Base-by-base conservation (phyloP, 257 asterid genomes). In the Nyctanthes arbortristis region DNA sequence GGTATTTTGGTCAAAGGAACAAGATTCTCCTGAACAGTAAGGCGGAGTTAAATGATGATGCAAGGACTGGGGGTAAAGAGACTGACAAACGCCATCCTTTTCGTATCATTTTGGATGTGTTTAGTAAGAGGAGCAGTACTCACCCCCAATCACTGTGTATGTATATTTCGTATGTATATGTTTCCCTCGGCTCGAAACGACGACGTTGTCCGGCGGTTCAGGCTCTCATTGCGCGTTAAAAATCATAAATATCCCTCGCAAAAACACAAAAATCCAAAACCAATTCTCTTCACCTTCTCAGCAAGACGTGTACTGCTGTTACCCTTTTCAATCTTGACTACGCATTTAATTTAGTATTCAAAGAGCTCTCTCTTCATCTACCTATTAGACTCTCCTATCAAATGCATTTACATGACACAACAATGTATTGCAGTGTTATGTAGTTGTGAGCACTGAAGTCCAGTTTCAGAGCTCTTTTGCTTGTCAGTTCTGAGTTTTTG, bases 221-320 rank as follows among this genome's bases (percentile, higher is more conserved):
- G 61, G 10, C 40, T 32, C 34, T 61, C 57, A 34, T 25, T 75
- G 70, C 69, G 54, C 63, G 69, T 49, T 9, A 31, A 47, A 61
- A 36, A 20, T 55, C 39, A 68, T 62, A 31, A n/a, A 29, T 8
- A 8, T n/a, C 18, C 39, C 2, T 32, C 28, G 27, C 49, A 62
- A 34, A 35, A 32, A 32, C 8, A 7, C 11, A 39, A 12, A 61
- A 60, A 40, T 5, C 71, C 33, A 56, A 12, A 60, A 25, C 70
- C 81, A 58, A 73, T n/a, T 61, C 82, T 65, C 82, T 72, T 78
- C 85, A 79, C 68, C 75, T 81, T 78, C 82, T 86, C 86, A 81
- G 80, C 85, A 78, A 81, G n/a, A n/a, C n/a, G n/a, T n/a, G n/a
- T n/a, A n/a, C n/a, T n/a, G n/a, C n/a, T n/a, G n/a, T n/a, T n/a